Evolutionary conservation across 1,139 yeast species (phyloP).

Genomic region (Kodamaea plutei): DNA sequence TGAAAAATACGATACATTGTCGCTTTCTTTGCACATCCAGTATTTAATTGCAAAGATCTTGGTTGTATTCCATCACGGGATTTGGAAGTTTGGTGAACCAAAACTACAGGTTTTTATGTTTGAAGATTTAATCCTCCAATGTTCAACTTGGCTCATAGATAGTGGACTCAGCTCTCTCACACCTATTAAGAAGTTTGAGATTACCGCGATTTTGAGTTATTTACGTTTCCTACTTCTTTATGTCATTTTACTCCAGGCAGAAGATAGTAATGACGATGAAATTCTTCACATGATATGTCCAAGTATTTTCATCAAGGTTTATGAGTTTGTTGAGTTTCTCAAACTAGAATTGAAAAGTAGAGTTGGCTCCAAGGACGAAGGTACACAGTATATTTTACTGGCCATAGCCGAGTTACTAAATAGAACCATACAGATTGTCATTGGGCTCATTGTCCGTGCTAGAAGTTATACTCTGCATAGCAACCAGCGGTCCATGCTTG

Average conservation of each 20-base stretch:
- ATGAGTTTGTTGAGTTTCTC: slow-evolving; percentile 15
- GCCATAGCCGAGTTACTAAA: slow-evolving; percentile 31
- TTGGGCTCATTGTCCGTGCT: slow-evolving; percentile 34
- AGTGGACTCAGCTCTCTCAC: slow-evolving; percentile 4
- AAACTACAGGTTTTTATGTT: slow-evolving; percentile 22
- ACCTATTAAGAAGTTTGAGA: slow-evolving; percentile 21
- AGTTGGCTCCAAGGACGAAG: background rate
- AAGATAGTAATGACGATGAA: slow-evolving; percentile 24
- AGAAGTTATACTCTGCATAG: slow-evolving; percentile 12
- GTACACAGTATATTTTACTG: slow-evolving; percentile 24
- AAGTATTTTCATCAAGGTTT: slow-evolving; percentile 18
- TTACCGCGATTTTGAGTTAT: slow-evolving; percentile 26
- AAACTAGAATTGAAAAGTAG: slow-evolving; percentile 10
- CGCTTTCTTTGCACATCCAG: slow-evolving; percentile 23
- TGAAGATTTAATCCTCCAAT: slow-evolving; percentile 21
- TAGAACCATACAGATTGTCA: slow-evolving; percentile 31
- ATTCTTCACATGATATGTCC: slow-evolving; percentile 21
- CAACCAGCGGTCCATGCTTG: slow-evolving; percentile 8
- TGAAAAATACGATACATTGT: slow-evolving; percentile 17
- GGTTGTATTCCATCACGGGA: slow-evolving; percentile 23
- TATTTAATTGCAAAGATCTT: slow-evolving; percentile 28
- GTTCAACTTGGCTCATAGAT: slow-evolving; percentile 22
- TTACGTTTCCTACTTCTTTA: slow-evolving; percentile 29
- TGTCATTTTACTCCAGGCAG: slow-evolving; percentile 33
- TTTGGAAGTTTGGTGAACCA: slow-evolving; percentile 20